Evolutionary conservation across 2,329 filamentous ascomycete species (phyloP), one percentile per base, ranked within the genome.

Genomic region (Colletotrichum lindemuthianum): DNA sequence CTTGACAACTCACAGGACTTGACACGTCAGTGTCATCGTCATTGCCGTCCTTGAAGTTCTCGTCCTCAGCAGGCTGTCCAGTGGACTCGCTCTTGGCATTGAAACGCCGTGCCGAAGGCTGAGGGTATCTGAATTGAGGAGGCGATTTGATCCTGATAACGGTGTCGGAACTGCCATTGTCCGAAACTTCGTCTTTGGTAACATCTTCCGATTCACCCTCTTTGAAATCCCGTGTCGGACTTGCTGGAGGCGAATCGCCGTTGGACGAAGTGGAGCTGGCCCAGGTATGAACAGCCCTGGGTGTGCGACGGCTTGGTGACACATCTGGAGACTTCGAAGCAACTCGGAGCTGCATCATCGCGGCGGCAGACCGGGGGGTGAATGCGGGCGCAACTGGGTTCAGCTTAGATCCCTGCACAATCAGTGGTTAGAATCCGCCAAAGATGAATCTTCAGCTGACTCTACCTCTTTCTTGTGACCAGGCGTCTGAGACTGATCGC

Each of bases 371-470:
- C 57, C 79, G 79, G 51, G 85, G 85, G 2, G 84, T 87, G 66
- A 88, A 88, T 57, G 82, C 81, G 48, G 83, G 80, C 34, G 85
- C 85, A 69, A 81, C 77, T 37, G 85, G 85, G 73, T 88, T 87
- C 69, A 87, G 75, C 70, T 78, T 84, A 66, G 79, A 82, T 74
- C 77, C 81, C 83, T 86, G 45, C 63, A 65, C 69, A 75, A 71
- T 65, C 69, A 74, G 71, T 75, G 72, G 74, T 82, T 74, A 81
- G 79, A 77, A 76, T 79, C 76, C 76, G 63, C 54, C 48, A 59
- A 66, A 66, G 63, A 66, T 16, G 63, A 66, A 59, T 66, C 63
- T 66, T 64, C 59, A 50, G 55, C 63, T 48, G 75, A 77, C 75
- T 80, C 77, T 83, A 85, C 84, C 82, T 86, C 83, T 80, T 81